Evolutionary conservation across 495 filamentous ascomycete genomes (phyloP), one percentile per base, ranked within the genome.

Genomic region (Aspergillus steynii): DNA sequence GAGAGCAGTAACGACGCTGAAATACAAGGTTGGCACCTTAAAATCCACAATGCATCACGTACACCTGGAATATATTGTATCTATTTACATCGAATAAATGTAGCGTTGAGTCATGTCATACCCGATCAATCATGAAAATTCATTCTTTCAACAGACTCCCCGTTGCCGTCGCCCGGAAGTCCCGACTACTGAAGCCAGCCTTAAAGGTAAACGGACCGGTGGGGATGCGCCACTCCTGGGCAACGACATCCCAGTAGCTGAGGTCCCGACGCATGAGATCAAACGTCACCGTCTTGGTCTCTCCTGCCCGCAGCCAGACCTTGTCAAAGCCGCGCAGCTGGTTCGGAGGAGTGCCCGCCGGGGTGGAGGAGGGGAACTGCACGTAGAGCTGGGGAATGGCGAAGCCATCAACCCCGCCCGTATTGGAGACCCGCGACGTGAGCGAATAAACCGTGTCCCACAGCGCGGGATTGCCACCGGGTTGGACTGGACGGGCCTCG

Each of bases 311-410:
- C n/a, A 90, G 54, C n/a, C 68, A 69, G 7, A 90, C 49, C 75
- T 94, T 95, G 61, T 92, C 86, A 58, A 93, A 95, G 0, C 83
- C 86, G 28, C 92, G 77, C 27, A 96, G 77, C 15, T 89, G 87
- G 45, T 59, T 66, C 3, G 62, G 63, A 0, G 65, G 68, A 0
- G 61, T 66, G 1, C 60, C 60, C 7, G 60, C 48, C 3, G 64
- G 62, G 0, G 66, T 56, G n/a, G 60, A 60, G 12, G 60, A 56
- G 9, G 85, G 85, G 46, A 86, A 81, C 0, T 77, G 73, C 14
- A 90, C 71, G 64, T 92, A 92, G 4, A 90, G 71, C 77, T 91
- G 85, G 34, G 84, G 81, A 2, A 90, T 83, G 59, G 85, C 79
- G 5, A 77, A 77, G 7, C 83, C 84, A 1, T 67, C 66, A 0